phyloP scores from a whole-genome alignment of 352 stramenopile genomes.

The Globisporangium perplexum region DNA sequence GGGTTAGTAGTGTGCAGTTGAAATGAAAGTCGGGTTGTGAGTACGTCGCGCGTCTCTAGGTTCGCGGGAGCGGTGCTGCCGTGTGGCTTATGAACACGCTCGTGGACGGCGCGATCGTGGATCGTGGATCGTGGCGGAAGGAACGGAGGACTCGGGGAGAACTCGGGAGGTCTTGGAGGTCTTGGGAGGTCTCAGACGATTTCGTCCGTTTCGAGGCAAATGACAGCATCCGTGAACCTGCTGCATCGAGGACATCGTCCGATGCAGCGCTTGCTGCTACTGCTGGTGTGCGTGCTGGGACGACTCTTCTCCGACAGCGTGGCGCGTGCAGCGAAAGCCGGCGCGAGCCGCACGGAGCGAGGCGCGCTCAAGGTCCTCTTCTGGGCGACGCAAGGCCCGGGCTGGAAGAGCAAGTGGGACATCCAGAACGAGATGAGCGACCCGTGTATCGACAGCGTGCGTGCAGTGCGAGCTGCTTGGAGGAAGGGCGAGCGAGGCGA shows the following conservation, averaged over 20 bases:
- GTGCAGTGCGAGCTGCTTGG: background rate
- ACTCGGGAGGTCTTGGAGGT: too few relatives aligned
- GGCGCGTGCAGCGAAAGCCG: background rate
- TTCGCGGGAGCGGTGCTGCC: background rate
- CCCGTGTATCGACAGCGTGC: constrained; percentile 44
- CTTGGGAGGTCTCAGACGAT: too few relatives aligned
- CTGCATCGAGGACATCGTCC: background rate
- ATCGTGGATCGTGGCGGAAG: too few relatives aligned
- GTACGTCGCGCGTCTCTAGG: background rate
- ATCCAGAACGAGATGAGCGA: constrained; percentile 65
- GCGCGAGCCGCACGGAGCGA: constrained; percentile 30
- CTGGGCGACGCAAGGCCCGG: constrained; percentile 50
- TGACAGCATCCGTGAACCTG: background rate
- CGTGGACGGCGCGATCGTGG: constrained; percentile 10
- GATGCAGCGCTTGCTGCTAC: background rate
- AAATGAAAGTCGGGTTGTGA: too few relatives aligned
- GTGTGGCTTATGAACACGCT: constrained; percentile 51
- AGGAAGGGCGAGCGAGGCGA: too few relatives aligned
- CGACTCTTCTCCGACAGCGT: background rate
- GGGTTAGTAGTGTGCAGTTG: background rate
- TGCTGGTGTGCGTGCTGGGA: background rate
- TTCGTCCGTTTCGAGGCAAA: too few relatives aligned
- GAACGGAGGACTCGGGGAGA: too few relatives aligned
- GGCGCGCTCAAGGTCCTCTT: constrained; percentile 63
- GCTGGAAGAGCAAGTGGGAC: constrained; percentile 47